phyloP scores from a whole-genome alignment of 1,139 yeast genomes.

The Debaryomyces udenii region DNA sequence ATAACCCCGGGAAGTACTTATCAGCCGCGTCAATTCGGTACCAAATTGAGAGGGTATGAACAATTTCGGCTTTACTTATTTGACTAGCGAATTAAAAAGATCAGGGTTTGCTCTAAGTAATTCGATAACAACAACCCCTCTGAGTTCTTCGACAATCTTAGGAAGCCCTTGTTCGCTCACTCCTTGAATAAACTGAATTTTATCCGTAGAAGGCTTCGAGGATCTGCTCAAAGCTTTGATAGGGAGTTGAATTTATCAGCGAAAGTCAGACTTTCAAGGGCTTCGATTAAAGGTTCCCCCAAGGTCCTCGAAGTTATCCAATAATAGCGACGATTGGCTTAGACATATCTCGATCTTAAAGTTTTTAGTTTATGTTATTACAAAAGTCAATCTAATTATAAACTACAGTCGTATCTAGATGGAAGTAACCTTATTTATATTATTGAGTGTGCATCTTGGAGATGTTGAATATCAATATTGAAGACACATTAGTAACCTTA shows the following conservation, averaged over 20 bases:
- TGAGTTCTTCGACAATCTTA: constrained; percentile 31
- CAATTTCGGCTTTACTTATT: constrained; percentile 49
- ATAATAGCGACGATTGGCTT: constrained; percentile 49
- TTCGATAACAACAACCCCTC: constrained; percentile 56
- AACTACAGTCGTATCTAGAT: no score
- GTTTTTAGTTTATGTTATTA: no score
- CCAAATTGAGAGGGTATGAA: constrained; percentile 71
- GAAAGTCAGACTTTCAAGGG: constrained; percentile 48
- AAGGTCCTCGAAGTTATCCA: constrained; percentile 57
- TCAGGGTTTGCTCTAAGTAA: constrained; percentile 30
- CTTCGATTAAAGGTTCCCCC: constrained; percentile 50
- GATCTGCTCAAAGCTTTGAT: constrained; percentile 54
- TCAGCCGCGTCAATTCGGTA: constrained; percentile 34
- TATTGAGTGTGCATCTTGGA: no score
- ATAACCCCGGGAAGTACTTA: constrained; percentile 35
- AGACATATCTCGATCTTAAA: no score
- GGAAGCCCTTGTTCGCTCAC: constrained; percentile 29
- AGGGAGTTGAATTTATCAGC: constrained; percentile 47
- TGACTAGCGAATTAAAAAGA: constrained; percentile 36
- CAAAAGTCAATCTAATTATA: no score
- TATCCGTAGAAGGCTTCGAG: constrained; percentile 38
- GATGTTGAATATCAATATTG: no score
- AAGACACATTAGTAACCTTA: no score
- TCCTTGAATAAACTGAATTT: constrained; percentile 43
- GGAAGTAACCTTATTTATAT: no score